Percentiles rank a stretch among this genome's conserved stretches.
Evolutionary conservation across 2,329 filamentous ascomycete genomes (phyloP).

Genomic region (Aurifilum marmelostoma): DNA sequence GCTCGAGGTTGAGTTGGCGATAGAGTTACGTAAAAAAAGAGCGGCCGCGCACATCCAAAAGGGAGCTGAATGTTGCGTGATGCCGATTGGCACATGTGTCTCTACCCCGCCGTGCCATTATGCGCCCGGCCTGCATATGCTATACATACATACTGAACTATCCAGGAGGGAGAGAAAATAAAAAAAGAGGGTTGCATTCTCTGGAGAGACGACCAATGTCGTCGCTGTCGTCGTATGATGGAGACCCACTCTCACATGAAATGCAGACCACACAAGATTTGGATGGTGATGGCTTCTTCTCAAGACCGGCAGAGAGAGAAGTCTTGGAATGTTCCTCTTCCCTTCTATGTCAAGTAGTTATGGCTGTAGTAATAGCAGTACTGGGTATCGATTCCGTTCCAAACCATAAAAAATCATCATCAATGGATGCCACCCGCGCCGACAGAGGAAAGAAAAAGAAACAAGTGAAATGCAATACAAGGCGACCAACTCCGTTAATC

Average conservation of each 20-base stretch:
- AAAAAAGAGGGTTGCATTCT: neutral
- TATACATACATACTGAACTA: neutral
- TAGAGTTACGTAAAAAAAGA: neutral
- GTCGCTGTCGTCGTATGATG: neutral
- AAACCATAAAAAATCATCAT: slow-evolving; percentile 29
- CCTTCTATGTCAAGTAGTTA: slow-evolving; percentile 18
- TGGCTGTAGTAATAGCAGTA: slow-evolving; percentile 6
- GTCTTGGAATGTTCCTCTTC: slow-evolving; percentile 14
- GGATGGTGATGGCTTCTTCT: too few relatives aligned
- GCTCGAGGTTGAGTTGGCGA: neutral
- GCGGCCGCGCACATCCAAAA: neutral
- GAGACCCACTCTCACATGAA: neutral
- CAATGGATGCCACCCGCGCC: slow-evolving; percentile 15
- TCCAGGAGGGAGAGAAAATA: too few relatives aligned
- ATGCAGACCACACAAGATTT: too few relatives aligned
- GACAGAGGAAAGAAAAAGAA: neutral
- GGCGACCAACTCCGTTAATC: slow-evolving; percentile 1
- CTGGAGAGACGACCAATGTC: neutral
- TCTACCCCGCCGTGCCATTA: neutral
- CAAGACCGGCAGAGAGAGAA: neutral
- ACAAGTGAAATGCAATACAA: neutral
- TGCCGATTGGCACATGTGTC: neutral
- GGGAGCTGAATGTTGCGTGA: neutral
- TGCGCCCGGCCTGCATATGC: neutral
- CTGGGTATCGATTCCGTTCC: slow-evolving; percentile 31